Evolutionary conservation across 1,284 basidiomycete species (phyloP), one percentile per base, ranked within the genome.

Genomic region (Heterobasidion irregulare): DNA sequence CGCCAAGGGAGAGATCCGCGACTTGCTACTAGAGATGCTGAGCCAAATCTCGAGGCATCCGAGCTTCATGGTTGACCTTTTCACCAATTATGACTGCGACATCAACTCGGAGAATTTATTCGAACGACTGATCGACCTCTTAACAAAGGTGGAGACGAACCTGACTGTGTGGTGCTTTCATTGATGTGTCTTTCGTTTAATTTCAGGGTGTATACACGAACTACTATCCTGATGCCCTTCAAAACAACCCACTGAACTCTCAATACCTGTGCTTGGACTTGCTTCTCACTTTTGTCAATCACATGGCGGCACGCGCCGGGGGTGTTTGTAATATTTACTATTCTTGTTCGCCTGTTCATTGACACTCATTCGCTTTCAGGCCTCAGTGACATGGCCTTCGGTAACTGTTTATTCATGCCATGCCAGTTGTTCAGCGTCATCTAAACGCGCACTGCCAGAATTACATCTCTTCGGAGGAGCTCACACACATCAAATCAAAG

Each of bases 21-120:
- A 97, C 65, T 73, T 99, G 56, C 85, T 98, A 65, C 75, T 99
- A 57, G 97, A 98, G 70, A 90, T 90, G 1, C 72, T 99, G 34
- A 81, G 81, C 52, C 86, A 93, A 57, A 83, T 98, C 51, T 86
- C 89, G 34, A 78, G 86, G 6, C 82, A 88, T 63, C 82, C 89
- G 1, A 89, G 87, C 64, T 95, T 96, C 71, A 93, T 98, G 87
- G 92, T 97, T 48, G 93, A 98, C 66, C 75, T 98, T 9, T 99
- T 93, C 75, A 80, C 86, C 57, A 99, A 99, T 70, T 99, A 97
- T 70, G 97, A 99, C 68, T 98, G 94, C 67, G 92, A 98, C 64
- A 85, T 91, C 59, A 95, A 98, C 65, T 95, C 92, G 70, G 95
- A 98, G 73, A 95, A 99, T 67, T 72, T 99, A 57, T 98, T 96